phyloP scores from a whole-genome alignment of 2,329 filamentous ascomycete species.

The Exutisphaerella laricina region DNA sequence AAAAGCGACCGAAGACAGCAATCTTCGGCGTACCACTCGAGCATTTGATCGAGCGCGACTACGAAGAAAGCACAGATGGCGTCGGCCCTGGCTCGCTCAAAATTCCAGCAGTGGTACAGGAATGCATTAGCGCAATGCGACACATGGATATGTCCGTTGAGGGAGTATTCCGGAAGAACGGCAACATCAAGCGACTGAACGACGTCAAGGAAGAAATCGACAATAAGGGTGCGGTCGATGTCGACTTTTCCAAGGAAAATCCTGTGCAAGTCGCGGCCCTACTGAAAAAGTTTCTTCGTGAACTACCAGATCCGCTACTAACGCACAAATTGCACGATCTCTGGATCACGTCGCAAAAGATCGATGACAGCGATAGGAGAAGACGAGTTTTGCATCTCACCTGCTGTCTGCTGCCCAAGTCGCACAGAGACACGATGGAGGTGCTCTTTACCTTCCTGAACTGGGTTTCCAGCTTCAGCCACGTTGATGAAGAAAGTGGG shows the following conservation, averaged over 20 bases:
- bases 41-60: slow-evolving; percentile 82
- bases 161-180: slow-evolving; percentile 97
- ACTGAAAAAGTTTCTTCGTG: slow-evolving; percentile 88
- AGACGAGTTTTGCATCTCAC: slow-evolving; percentile 82
- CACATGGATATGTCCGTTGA: slow-evolving; percentile 99
- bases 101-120: slow-evolving; percentile 91
- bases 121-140: slow-evolving; percentile 88
- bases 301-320: slow-evolving; percentile 88
- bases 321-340: slow-evolving; percentile 91
- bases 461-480: slow-evolving; percentile 95
- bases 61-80: slow-evolving; percentile 95
- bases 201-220: slow-evolving; percentile 85
- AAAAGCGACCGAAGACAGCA: slow-evolving; percentile 81
- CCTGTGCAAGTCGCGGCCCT: slow-evolving; percentile 92
- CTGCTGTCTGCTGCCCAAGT: slow-evolving; percentile 87
- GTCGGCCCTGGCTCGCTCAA: slow-evolving; percentile 86
- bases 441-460: slow-evolving; percentile 94
- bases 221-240: slow-evolving; percentile 72
- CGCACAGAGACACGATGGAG: slow-evolving; percentile 88
- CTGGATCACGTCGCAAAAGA: slow-evolving; percentile 83
- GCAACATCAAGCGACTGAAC: slow-evolving; percentile 90
- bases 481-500: slow-evolving; percentile 91
- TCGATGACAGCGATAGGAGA: slow-evolving; percentile 72
- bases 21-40: slow-evolving; percentile 89
- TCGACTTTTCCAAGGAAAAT: slow-evolving; percentile 81